phyloP scores from a whole-genome alignment of 2,329 filamentous ascomycete species.

The Penicillium freii region DNA sequence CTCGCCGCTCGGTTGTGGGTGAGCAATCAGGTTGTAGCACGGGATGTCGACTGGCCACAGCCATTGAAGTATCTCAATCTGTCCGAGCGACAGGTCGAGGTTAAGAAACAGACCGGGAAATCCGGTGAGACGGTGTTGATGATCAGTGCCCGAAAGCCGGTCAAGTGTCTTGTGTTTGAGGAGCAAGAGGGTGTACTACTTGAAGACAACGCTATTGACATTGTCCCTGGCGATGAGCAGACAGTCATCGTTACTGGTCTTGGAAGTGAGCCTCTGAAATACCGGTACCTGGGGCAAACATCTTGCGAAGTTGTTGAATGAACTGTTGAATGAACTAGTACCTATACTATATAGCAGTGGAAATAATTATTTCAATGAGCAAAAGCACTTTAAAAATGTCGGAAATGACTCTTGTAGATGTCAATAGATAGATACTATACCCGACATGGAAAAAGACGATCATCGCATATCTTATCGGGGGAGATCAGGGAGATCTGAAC shows the following conservation, averaged over 20 bases:
- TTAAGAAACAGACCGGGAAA: constrained; percentile 39
- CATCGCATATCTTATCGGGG: constrained; percentile 8
- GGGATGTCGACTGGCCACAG: constrained; percentile 61
- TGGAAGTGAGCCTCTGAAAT: constrained; percentile 22
- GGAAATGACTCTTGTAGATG: neutral
- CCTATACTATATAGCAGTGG: neutral
- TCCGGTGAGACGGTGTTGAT: constrained; percentile 33
- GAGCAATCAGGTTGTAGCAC: constrained; percentile 49
- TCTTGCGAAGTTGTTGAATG: constrained; percentile 6
- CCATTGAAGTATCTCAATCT: constrained; percentile 60
- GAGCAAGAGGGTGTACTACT: constrained; percentile 55
- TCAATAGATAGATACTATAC: too few relatives aligned
- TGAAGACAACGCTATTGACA: constrained; percentile 57
- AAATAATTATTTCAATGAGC: neutral
- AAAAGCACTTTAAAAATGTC: neutral
- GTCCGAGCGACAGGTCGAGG: constrained; percentile 50
- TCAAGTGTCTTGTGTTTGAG: constrained; percentile 61
- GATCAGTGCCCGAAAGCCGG: constrained; percentile 52
- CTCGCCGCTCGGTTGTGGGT: constrained; percentile 54
- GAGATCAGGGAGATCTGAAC: constrained; percentile 1
- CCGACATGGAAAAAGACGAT: neutral
- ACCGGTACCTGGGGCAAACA: constrained; percentile 30
- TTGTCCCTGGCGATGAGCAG: constrained; percentile 60
- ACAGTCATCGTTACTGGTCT: constrained; percentile 29
- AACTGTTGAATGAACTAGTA: neutral